Conservation (phyloP, 1,284 basidiomycete genomes). For the Leccinum subrobustum region DNA sequence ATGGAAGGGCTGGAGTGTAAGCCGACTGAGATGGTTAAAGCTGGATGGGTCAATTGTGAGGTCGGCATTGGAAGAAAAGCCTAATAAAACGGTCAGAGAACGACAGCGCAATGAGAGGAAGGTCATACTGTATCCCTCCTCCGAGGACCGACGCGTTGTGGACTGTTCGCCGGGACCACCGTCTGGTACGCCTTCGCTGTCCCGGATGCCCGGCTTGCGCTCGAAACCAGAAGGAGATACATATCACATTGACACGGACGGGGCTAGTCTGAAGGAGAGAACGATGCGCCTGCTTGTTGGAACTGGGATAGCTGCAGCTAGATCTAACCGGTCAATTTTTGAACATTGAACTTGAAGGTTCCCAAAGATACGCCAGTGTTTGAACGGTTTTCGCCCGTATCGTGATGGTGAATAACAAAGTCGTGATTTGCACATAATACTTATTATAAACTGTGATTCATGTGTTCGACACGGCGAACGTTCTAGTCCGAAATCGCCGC, state of each 20-base stretch:
- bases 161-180: constrained; percentile 17
- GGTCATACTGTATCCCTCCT: constrained; percentile 25
- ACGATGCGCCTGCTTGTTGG: constrained; percentile 9
- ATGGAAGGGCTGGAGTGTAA: constrained; percentile 44
- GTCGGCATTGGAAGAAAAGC: constrained; percentile 33
- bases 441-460: too few relatives aligned
- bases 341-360: too few relatives aligned
- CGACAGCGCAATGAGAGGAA: too few relatives aligned
- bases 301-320: too few relatives aligned
- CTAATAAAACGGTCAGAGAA: constrained; percentile 1
- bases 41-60: constrained; percentile 49
- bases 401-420: too few relatives aligned
- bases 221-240: constrained; percentile 26
- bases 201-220: constrained; percentile 17
- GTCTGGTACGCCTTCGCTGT: constrained; percentile 12
- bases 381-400: too few relatives aligned
- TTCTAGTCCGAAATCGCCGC: too few relatives aligned
- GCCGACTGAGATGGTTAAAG: constrained; percentile 58
- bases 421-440: too few relatives aligned
- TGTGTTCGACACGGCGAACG: too few relatives aligned
- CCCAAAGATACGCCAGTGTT: too few relatives aligned
- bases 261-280: background rate
- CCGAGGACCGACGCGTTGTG: constrained; percentile 15
- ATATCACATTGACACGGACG: constrained; percentile 15
- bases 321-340: too few relatives aligned